Conservation (phyloP, 2,329 filamentous ascomycete genomes). For the Ophiostoma piceae region DNA sequence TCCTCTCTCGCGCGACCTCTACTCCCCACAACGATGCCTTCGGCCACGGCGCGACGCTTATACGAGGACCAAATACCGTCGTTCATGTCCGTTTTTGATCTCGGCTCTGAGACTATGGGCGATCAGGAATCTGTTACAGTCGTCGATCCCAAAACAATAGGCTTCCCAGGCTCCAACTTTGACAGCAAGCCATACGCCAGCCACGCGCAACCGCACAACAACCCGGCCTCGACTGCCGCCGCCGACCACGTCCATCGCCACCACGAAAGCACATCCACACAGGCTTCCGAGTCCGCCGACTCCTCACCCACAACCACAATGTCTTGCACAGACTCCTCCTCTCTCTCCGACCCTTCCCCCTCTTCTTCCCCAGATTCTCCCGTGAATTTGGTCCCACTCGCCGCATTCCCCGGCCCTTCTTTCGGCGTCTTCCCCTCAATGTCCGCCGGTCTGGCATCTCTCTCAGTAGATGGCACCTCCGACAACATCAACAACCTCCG, state of each 20-base stretch:
- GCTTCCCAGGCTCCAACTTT: constrained; percentile 38
- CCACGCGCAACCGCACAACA: constrained; percentile 30
- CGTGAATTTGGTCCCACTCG: constrained; percentile 64
- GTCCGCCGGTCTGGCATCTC: constrained; percentile 36
- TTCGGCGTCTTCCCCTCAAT: constrained; percentile 47
- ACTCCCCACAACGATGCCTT: constrained; percentile 49
- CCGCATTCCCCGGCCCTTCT: constrained; percentile 59
- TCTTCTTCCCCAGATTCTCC: constrained; percentile 91
- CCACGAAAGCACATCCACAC: constrained; percentile 71
- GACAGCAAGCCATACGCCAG: constrained; percentile 36
- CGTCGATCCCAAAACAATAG: constrained; percentile 50
- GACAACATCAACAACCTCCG: not conserved
- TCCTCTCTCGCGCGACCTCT: not conserved
- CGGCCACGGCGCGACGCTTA: constrained; percentile 54
- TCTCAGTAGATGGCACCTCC: constrained; percentile 38
- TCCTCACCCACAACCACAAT: constrained; percentile 93
- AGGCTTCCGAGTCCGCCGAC: constrained; percentile 77
- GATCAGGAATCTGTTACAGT: constrained; percentile 51
- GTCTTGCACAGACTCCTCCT: constrained; percentile 86
- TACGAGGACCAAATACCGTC: constrained; percentile 68
- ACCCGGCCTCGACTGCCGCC: constrained; percentile 17
- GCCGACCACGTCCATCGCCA: constrained; percentile 59
- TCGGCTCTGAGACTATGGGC: constrained; percentile 53
- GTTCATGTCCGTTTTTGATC: constrained; percentile 70
- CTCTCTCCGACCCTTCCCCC: constrained; percentile 82